Evolutionary conservation across 2,329 filamentous ascomycete genomes (phyloP), one percentile per base, ranked within the genome.

Genomic region (Pseudogymnoascus sp.): DNA sequence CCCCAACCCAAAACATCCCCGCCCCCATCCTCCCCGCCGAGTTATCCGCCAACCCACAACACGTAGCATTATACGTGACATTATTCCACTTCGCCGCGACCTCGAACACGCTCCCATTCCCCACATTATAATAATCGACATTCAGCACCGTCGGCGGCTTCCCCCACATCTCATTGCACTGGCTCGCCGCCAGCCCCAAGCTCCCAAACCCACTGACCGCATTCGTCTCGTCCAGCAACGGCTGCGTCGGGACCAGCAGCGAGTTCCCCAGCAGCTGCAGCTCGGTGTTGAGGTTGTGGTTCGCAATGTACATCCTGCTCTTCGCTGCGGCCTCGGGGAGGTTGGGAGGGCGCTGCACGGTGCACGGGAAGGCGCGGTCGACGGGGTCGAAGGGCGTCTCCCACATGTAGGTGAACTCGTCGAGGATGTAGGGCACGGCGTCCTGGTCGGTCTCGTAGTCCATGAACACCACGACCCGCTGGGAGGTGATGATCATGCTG

Each of bases 401-500:
- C 90, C 90, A 96, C 76, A 95, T 83, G 71, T 96, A 89, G 5
- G 83, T 83, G 77, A 96, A 97, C 74, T 97, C 82, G 73, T 96
- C 90, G 41, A 96, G 80, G 43, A 96, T 82, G 84, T 91, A 97
- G 0, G 92, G 91, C 16, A 91, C 87, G 19, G 81, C 80, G 0
- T 80, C 83, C 75, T 95, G 89, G 73, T 96, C 86, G 1, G 71
- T 90, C 67, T 87, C 79, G 77, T 95, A 95, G 76, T 95, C 91
- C 76, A 95, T 82, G 75, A 94, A 91, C 74, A 94, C 81, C 66
- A 95, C 81, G 1, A 90, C 87, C 10, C 91, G 83, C 74, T 90
- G 85, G 63, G 84, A 83, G 19, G 72, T 77, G 8, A 92, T 72
- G 66, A 95, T 92, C 82, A 95, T 86, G 61, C 88, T 82, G 19